These are phyloP conservation scores for Epithemia pelagica DNA, from an alignment of 108 stramenopile species.

Conservation along the genomic window DNA sequence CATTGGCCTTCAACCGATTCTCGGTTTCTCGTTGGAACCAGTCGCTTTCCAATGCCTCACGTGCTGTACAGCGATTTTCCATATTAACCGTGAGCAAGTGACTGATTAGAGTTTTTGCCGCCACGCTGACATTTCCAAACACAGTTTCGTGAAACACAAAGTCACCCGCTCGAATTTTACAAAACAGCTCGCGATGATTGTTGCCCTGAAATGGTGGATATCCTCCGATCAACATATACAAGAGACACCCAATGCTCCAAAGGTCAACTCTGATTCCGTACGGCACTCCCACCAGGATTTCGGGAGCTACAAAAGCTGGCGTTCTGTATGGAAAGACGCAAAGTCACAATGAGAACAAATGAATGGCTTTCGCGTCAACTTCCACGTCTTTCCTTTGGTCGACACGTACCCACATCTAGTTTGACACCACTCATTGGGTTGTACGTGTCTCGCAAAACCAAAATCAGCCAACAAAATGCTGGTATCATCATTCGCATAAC, in stretches of 20 bases:
- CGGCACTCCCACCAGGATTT: conserved; percentile 65
- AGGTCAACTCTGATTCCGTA: conserved; percentile 87
- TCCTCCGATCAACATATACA: conserved; percentile 86
- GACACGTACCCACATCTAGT: conserved; percentile 78
- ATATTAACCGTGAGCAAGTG: conserved; percentile 71
- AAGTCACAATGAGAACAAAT: background rate
- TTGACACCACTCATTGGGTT: conserved; percentile 33
- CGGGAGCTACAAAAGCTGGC: conserved; percentile 94
- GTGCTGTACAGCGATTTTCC: conserved; percentile 41
- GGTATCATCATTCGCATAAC: conserved; percentile 54
- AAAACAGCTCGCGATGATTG: conserved; percentile 59
- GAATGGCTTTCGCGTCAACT: too few relatives aligned
- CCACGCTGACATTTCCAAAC: conserved; percentile 61
- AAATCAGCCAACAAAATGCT: conserved; percentile 83
- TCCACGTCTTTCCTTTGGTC: too few relatives aligned
- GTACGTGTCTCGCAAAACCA: conserved; percentile 85
- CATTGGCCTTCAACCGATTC: conserved; percentile 11
- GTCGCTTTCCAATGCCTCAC: conserved; percentile 44
- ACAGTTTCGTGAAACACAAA: conserved; percentile 65
- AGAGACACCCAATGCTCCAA: conserved; percentile 91
- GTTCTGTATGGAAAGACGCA: conserved; percentile 26
- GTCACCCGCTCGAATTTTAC: conserved; percentile 70
- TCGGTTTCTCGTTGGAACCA: conserved; percentile 50
- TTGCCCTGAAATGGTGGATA: conserved; percentile 60
- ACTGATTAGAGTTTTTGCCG: conserved; percentile 75